Percentiles rank a stretch among this genome's conserved stretches.
phyloP scores from a whole-genome alignment of 108 stramenopile genomes.

The Pseudonitzschia multiseries region DNA sequence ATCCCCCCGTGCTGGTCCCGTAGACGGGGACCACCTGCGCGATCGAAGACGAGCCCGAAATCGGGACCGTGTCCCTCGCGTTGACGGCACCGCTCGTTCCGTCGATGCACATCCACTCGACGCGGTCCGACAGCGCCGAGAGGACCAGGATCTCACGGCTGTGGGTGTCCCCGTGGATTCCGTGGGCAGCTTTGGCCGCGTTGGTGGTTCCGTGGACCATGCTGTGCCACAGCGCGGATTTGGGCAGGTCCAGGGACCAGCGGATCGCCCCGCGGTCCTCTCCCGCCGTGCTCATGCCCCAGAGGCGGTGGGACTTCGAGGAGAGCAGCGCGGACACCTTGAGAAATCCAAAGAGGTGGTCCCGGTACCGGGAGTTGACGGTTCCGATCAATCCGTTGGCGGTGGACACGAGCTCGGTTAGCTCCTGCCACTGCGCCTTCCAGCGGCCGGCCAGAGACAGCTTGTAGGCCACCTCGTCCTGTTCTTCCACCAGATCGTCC shows the following conservation, averaged over 20 bases:
- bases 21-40: conserved; percentile 69
- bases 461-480: conserved; percentile 24
- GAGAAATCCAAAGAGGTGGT: conserved; percentile 79
- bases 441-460: conserved; percentile 57
- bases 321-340: conserved; percentile 77
- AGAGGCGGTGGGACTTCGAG: conserved; percentile 48
- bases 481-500: conserved; percentile 48
- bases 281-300: conserved; percentile 60
- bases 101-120: conserved; percentile 81
- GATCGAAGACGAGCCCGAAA: conserved; percentile 37
- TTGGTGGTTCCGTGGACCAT: conserved; percentile 78
- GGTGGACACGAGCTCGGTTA: conserved; percentile 30
- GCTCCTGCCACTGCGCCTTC: conserved; percentile 49
- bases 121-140: conserved; percentile 30
- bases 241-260: conserved; percentile 64
- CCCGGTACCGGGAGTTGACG: conserved; percentile 36
- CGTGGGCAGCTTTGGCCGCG: conserved; percentile 49
- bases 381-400: conserved; percentile 22
- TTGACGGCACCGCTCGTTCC: conserved; percentile 68
- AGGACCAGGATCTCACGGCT: conserved; percentile 68
- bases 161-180: conserved; percentile 69
- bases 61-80: conserved; percentile 41
- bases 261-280: conserved; percentile 45
- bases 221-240: conserved; percentile 58
- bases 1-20: conserved; percentile 43